A percentile compares a stretch with the other conserved stretches of the same genome.
Evolutionary conservation across 257 asterid species (phyloP).

Genomic region (Solanum bulbocastanum): DNA sequence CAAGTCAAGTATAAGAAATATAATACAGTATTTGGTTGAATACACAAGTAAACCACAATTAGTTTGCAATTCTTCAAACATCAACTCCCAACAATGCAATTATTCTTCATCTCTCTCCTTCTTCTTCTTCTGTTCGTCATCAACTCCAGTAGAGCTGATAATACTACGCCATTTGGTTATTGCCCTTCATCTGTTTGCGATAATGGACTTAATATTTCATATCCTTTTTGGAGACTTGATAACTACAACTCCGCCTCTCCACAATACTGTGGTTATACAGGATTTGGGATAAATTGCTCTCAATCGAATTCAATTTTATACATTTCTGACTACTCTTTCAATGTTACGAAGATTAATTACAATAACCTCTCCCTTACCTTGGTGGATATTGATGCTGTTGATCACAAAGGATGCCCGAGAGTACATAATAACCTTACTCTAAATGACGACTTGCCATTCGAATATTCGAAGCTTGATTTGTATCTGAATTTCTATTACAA

Average conservation of each 20-base stretch:
- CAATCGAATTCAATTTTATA: fast-evolving
- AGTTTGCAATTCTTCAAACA: background rate
- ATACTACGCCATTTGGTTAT: too few species aligned
- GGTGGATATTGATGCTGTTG: background rate
- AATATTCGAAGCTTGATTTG: background rate
- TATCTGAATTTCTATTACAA: background rate
- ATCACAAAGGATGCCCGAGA: background rate
- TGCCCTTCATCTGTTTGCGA: background rate
- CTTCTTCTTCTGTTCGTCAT: background rate
- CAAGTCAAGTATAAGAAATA: too few species aligned
- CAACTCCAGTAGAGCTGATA: background rate
- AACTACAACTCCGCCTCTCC: background rate
- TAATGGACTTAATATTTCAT: background rate
- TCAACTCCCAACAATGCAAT: background rate
- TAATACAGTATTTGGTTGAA: too few species aligned
- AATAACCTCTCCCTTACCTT: background rate
- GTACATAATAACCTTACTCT: background rate
- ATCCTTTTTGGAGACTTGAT: background rate
- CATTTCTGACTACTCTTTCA: background rate
- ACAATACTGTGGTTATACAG: background rate
- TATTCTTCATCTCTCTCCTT: background rate
- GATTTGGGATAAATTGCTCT: background rate
- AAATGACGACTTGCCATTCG: background rate
- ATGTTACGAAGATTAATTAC: background rate
- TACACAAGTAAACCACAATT: background rate